Conservation (phyloP, 441 rosid genomes). For the Populus hybrid region DNA sequence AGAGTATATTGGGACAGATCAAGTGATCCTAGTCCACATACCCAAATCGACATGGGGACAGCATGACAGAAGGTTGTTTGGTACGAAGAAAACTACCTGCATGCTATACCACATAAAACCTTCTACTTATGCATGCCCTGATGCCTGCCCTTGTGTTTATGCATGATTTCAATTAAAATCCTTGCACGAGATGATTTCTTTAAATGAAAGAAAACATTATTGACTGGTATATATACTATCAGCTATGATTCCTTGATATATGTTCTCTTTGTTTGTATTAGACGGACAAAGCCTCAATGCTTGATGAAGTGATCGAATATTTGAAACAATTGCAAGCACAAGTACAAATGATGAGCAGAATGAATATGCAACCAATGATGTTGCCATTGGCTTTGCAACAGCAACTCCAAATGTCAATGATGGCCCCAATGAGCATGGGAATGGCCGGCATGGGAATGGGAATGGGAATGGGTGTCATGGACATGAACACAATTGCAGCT, state of each 20-base stretch:
- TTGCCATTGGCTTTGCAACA: constrained; percentile 74
- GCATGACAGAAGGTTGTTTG: constrained; percentile 31
- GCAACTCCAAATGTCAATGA: constrained; percentile 74
- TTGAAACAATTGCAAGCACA: constrained; percentile 91
- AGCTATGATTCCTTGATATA: background rate
- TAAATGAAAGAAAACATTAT: background rate
- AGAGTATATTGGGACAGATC: constrained; percentile 16
- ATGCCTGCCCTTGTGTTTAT: constrained; percentile 2
- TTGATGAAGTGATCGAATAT: constrained; percentile 97
- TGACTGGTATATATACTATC: background rate
- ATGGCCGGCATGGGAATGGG: constrained; percentile 59
- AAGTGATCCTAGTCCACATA: constrained; percentile 37
- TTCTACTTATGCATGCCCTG: constrained; percentile 19
- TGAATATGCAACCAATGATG: constrained; percentile 73
- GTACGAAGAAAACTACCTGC: constrained; percentile 21
- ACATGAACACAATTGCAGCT: constrained; percentile 43
- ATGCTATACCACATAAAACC: constrained; percentile 28
- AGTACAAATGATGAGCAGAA: constrained; percentile 72
- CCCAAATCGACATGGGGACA: constrained; percentile 24
- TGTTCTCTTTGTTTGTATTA: constrained; percentile 18
- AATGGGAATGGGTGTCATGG: constrained; percentile 59
- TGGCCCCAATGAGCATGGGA: constrained; percentile 64
- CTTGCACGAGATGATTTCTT: background rate
- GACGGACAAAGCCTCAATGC: constrained; percentile 98
- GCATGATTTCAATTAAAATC: background rate